phyloP scores from a whole-genome alignment of 306 rosid genomes.

The Nissolia schottii region DNA sequence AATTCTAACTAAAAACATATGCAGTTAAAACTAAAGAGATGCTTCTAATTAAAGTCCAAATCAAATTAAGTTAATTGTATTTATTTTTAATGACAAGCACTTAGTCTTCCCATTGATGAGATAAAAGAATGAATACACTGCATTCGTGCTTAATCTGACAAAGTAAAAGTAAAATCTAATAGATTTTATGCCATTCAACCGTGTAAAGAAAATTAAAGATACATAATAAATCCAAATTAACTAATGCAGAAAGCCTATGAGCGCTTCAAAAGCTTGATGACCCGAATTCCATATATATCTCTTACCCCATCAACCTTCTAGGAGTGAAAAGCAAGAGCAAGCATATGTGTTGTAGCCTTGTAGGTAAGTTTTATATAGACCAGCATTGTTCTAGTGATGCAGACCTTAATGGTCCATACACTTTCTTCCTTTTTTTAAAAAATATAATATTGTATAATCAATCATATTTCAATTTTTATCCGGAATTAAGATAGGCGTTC shows the following conservation, averaged over 20 bases:
- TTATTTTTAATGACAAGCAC: too few relatives aligned
- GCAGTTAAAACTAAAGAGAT: too few relatives aligned
- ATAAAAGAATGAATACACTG: not conserved
- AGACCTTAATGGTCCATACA: not conserved
- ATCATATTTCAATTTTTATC: too few relatives aligned
- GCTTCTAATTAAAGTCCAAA: not conserved
- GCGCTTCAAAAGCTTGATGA: not conserved
- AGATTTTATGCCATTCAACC: not conserved
- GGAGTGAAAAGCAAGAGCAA: conserved; percentile 25
- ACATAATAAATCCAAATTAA: not conserved
- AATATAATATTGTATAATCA: too few relatives aligned
- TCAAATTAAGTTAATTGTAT: too few relatives aligned
- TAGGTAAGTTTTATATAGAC: conserved; percentile 14
- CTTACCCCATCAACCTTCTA: not conserved
- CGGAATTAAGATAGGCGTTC: too few relatives aligned
- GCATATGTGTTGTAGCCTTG: conserved; percentile 21
- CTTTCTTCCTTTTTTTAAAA: too few relatives aligned
- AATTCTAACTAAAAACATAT: too few relatives aligned
- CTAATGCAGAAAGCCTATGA: not conserved
- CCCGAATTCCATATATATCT: not conserved
- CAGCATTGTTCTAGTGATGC: conserved; percentile 5
- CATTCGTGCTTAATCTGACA: not conserved
- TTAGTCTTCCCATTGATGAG: too few relatives aligned
- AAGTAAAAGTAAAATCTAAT: too few relatives aligned
- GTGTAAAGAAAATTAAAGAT: not conserved